Conservation (phyloP, 139 green algal species). For the Zygnema cylindricum region DNA sequence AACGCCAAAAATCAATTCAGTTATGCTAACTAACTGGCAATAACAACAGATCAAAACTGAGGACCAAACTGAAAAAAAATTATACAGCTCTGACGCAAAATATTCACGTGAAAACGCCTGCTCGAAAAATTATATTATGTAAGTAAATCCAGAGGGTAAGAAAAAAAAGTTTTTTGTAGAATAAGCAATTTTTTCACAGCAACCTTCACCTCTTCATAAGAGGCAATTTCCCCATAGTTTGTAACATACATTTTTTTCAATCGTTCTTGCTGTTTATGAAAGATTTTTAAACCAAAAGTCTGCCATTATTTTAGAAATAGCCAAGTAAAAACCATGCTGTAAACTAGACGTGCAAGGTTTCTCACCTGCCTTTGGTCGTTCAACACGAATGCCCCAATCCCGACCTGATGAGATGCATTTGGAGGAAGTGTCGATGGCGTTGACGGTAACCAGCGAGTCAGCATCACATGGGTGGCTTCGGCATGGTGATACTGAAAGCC, state of each 20-base stretch:
- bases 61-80: too few relatives aligned
- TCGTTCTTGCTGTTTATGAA: not conserved
- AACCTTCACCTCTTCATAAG: too few relatives aligned
- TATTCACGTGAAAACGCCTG: too few relatives aligned
- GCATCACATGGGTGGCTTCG: conserved; percentile 64
- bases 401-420: conserved; percentile 67
- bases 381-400: conserved; percentile 65
- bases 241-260: conserved; percentile 10
- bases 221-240: not conserved
- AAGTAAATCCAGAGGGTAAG: too few relatives aligned
- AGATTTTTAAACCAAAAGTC: not conserved
- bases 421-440: conserved; percentile 59
- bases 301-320: not conserved
- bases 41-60: too few relatives aligned
- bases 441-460: conserved; percentile 65
- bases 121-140: too few relatives aligned
- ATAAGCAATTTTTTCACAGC: too few relatives aligned
- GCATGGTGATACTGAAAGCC: conserved; percentile 69
- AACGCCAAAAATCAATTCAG: too few relatives aligned
- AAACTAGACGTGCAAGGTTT: too few relatives aligned
- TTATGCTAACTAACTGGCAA: too few relatives aligned
- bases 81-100: too few relatives aligned
- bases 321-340: conserved; percentile 3
- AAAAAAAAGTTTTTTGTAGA: too few relatives aligned
- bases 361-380: conserved; percentile 39